Evolutionary conservation across 1,284 basidiomycete genomes (phyloP), one percentile per base, ranked within the genome.

Genomic region (Exsudoporus floridanus): DNA sequence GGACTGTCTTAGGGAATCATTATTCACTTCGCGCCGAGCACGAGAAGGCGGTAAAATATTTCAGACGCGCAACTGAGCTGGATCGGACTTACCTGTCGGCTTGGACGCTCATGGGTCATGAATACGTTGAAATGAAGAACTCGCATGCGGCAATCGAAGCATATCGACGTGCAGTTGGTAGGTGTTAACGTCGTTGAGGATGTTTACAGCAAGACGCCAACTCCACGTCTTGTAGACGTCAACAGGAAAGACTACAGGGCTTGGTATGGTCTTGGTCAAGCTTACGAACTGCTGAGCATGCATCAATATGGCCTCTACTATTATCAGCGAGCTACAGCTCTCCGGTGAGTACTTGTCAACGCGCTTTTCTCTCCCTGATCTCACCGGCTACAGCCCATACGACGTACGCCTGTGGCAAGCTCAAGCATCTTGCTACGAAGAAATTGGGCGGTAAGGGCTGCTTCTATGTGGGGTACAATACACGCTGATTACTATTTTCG

Each of bases 21-120:
- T 98, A 97, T 74, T 97, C 94, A 23, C 79, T 95, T 18, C 84
- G 93, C 27, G 82, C 85, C 9, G 95, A 99, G 65, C 95, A 98
- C 68, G 93, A 94, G 64, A 96, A 96, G 69, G 94, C 97, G 0
- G 89, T 98, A 63, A 90, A 90, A 64, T 97, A 98, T 70, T 99
- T 99, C 74, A 83, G 89, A 60, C 83, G 95, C 53, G 95, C 96
- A 9, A 90, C 96, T 18, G 88, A 95, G 62, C 82, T 99, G 46
- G 96, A 99, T 71, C 82, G 90, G 56, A 94, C 92, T 6, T 99
- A 95, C 71, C 79, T 98, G 21, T 90, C 93, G 4, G 97, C 97
- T 5, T 99, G 97, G 97, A 98, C 96, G n/a, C 73, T 99, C 56
- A 94, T 99, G 88, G 97, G 97, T 0, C 97, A 99, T 71, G 97